Evolutionary conservation across 2,329 filamentous ascomycete species (phyloP).

Genomic region (Mollisia scopiformis): DNA sequence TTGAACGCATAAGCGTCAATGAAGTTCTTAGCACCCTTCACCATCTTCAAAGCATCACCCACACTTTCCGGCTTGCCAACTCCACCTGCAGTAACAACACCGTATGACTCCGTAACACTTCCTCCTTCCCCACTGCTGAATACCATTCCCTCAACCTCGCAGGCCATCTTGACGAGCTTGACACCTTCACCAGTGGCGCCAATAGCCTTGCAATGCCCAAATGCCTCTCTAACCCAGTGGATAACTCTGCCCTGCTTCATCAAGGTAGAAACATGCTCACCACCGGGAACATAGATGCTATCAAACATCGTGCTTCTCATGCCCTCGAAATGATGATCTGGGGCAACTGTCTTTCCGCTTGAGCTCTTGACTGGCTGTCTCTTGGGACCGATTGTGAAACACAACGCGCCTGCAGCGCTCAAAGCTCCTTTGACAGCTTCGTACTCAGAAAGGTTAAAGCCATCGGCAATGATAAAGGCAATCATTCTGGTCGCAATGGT

Average conservation of each 20-base stretch:
- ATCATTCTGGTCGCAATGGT: slow-evolving; percentile 74
- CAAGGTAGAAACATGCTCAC: slow-evolving; percentile 64
- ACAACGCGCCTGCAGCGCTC: slow-evolving; percentile 63
- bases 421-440: slow-evolving; percentile 66
- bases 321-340: slow-evolving; percentile 80
- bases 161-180: slow-evolving; percentile 57
- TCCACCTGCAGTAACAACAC: slow-evolving; percentile 70
- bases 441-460: slow-evolving; percentile 71
- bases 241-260: slow-evolving; percentile 71
- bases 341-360: slow-evolving; percentile 54
- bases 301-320: slow-evolving; percentile 83
- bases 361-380: slow-evolving; percentile 61
- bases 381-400: slow-evolving; percentile 72
- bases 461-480: slow-evolving; percentile 77
- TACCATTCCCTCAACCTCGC: slow-evolving; percentile 47
- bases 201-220: slow-evolving; percentile 80
- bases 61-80: slow-evolving; percentile 48
- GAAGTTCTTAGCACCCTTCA: slow-evolving; percentile 70
- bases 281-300: slow-evolving; percentile 76
- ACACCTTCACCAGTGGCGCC: slow-evolving; percentile 76
- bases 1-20: slow-evolving; percentile 70
- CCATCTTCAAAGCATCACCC: slow-evolving; percentile 63
- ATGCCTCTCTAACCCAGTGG: slow-evolving; percentile 80
- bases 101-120: slow-evolving; percentile 69
- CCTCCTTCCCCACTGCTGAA: slow-evolving; percentile 41